These are phyloP conservation scores for Podospora pseudopauciseta DNA, from an alignment of 495 filamentous ascomycete genomes.

Conservation along the genomic window DNA sequence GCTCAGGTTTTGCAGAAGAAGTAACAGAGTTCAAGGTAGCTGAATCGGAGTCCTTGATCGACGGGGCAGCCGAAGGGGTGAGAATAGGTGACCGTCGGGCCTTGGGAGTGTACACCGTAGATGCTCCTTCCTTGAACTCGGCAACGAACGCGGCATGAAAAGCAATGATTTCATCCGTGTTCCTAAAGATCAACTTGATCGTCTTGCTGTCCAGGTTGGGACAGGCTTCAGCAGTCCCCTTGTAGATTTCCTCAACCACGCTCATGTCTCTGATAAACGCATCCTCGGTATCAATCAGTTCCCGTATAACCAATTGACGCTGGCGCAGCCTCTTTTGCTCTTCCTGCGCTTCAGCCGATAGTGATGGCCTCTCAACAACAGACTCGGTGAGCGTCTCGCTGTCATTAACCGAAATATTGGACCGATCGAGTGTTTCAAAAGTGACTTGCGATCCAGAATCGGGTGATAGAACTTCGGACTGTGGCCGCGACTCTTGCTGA, in stretches of 20 bases:
- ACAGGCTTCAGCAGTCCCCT: slow-evolving; percentile 81
- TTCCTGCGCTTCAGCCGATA: slow-evolving; percentile 30
- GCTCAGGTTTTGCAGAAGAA: slow-evolving; percentile 31
- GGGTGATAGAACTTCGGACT: slow-evolving; percentile 33
- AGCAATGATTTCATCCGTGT: slow-evolving; percentile 77
- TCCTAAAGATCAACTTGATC: slow-evolving; percentile 82
- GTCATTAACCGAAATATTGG: slow-evolving; percentile 19
- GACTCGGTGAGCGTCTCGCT: slow-evolving; percentile 11
- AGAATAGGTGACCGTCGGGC: slow-evolving; percentile 39
- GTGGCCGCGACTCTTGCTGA: slow-evolving; percentile 25
- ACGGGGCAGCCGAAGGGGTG: slow-evolving; percentile 23
- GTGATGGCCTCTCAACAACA: slow-evolving; percentile 18
- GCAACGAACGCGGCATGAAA: slow-evolving; percentile 77
- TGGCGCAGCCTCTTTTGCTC: slow-evolving; percentile 52
- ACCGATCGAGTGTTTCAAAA: slow-evolving; percentile 27
- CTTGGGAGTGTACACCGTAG: slow-evolving; percentile 63
- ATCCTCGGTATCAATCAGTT: slow-evolving; percentile 87
- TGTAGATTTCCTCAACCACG: slow-evolving; percentile 94
- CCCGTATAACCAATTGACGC: slow-evolving; percentile 76
- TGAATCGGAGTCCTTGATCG: slow-evolving; percentile 29
- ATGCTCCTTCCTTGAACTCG: slow-evolving; percentile 71
- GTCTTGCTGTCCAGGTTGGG: slow-evolving; percentile 77
- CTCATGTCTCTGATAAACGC: slow-evolving; percentile 89
- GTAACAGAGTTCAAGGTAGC: slow-evolving; percentile 31
- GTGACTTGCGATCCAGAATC: slow-evolving; percentile 36